Evolutionary conservation across 345 rosid genomes (phyloP), one percentile per base, ranked within the genome.

Genomic region (Lepidium africanum): DNA sequence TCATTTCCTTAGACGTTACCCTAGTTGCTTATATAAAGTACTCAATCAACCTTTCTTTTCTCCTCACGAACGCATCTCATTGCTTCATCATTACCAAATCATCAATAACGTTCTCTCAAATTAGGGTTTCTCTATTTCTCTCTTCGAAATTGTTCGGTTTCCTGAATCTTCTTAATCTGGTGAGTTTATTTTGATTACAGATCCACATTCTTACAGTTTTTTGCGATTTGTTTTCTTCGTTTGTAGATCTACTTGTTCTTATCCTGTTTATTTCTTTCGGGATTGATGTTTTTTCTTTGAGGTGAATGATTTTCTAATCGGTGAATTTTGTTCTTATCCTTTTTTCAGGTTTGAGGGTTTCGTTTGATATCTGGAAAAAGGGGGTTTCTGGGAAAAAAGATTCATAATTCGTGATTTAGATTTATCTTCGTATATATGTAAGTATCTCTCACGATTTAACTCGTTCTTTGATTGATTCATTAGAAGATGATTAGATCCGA

Each of bases 41-140:
- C 14, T 56, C 61, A 33, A 38, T 53, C 73, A 3, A 25, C 61
- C 11, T 48, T 7, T 23, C 39, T 15, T 48, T 54, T 23, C 54
- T 55, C 57, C 50, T 49, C 74, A 69, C 75, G 74, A 69, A 69
- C 74, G 60, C 78, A 3, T 43, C 69, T 74, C 77, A 59, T 74
- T 67, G 78, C 74, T 7, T 73, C 78, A 69, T 75, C 55, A 75
- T 75, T 75, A 75, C 75, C 78, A 75, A 75, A 75, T 68, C 65
- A 59, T 66, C 37, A 9, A 15, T 3, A 39, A 3, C 63, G 15
- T 10, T 30, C 64, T 54, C 65, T 68, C 74, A 53, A 54, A 68
- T 62, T 69, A 62, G 65, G 78, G 74, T 55, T 67, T 36, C 27
- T 10, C 15, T 6, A 6, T 50, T 55, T 19, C 32, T 25, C 38